Evolutionary conservation across 495 filamentous ascomycete genomes (phyloP), one percentile per base, ranked within the genome.

Genomic region (Friedmanniomyces endolithicus): DNA sequence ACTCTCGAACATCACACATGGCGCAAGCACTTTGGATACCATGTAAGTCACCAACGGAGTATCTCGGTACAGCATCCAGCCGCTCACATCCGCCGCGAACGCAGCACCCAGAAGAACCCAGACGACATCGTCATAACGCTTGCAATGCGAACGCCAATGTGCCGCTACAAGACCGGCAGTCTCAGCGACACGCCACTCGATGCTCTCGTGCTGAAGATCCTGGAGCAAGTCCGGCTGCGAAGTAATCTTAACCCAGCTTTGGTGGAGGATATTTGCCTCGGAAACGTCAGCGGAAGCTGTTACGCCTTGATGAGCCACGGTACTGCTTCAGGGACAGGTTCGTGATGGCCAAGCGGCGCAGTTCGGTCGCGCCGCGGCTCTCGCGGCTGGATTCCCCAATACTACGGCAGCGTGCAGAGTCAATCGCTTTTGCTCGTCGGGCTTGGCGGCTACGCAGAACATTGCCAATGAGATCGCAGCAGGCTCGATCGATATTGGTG

Each of bases 371-470:
- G 87, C 88, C 27, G 88, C 92, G 22, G 73, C 85, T 33, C 86
- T 98, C 54, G 86, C 87, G 20, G 90, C 92, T 50, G 92, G 92
- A 44, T 92, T 94, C 76, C 92, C 92, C 40, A 88, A 94, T 73
- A 95, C 90, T 12, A 75, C 85, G 40, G 78, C 79, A 53, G 85
- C 82, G 53, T 89, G 78, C 52, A 82, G 81, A 52, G 79, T 90
- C 35, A 98, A 96, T 77, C 85, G 92, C 50, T 96, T 96, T 80
- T 98, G 92, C 76, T 90, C 87, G 12, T 96, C 90, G 4, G 92
- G 92, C 14, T 83, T 98, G 29, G 90, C 95, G 67, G 90, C 92
- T 40, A 84, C 88, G 11, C 92, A 94, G 69, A 87, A 95, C 61
- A 90, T 98, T 60, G 90, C 92, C 11, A 84, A 90, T 72, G 80